Evolutionary conservation across 805 yeast genomes (phyloP), one percentile per base, ranked within the genome.

Genomic region (Vanderwaltozyma polyspora): DNA sequence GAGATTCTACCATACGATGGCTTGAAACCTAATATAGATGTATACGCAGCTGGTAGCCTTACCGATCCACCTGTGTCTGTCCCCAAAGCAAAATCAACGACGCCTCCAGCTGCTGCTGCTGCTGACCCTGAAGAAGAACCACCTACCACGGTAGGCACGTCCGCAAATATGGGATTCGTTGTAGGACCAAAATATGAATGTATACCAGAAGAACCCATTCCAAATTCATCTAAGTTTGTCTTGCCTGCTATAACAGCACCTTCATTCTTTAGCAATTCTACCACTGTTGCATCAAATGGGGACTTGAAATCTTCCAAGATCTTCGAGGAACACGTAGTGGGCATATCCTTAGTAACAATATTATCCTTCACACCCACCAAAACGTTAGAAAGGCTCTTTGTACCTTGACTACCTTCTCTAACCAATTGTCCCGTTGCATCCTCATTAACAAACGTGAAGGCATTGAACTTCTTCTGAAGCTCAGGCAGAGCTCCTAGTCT

Each of bases 61-160:
- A 91, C 84, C 0, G 96, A 85, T 0, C 99, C 99, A 5, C 99
- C 99, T 0, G 99, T 91, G 49, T 91, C 99, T 1, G 97, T 82
- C 0, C 98, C 99, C 25, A 91, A 57, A 1, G 94, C 72, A 46
- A 82, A 76, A 51, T 79, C 84, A 1, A 46, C 55, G 41, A 75
- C 50, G 1, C 63, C 78, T 0, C 79, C 71, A 1, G 89, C 79
- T 2, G 89, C 95, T 0, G 93, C 82, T 1, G 94, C 94, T 0
- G 97, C 97, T 25, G 91, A 73, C 0, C 98, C 98, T 14, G 97
- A 95, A 6, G 95, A 84, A 0, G 96, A 86, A 0, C 98, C 98
- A 10, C 99, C 99, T 3, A 80, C 66, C 1, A 73, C 59, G 26
- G 70, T 57, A 14, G 57, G 55, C 4, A 43, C 43, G 13, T 47